Evolutionary conservation across 1,139 yeast species (phyloP), one percentile per base, ranked within the genome.

Genomic region (Keqinozyma sinolaborantium): DNA sequence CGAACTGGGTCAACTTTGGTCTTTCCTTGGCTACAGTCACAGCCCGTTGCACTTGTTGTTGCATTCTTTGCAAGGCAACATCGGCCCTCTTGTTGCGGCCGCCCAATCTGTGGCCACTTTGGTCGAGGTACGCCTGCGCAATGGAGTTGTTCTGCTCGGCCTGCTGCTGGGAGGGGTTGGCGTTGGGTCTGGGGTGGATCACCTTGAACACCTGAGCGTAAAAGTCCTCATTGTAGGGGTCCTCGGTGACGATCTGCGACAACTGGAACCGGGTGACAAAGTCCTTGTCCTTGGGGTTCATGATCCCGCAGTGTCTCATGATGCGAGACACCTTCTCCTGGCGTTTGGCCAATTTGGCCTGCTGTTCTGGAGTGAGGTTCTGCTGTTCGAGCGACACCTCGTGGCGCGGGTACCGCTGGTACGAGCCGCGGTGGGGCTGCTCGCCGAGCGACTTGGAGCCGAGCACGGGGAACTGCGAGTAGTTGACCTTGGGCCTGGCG

Each of bases 221-320:
- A 51, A 92, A 94, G 63, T 94, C 98, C 58, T 92, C 98, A 51
- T 87, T 88, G 58, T 85, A 87, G 8, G 98, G 98, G 57, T 94
- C 98, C 36, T 90, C 97, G 13, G 97, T 85, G 28, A 92, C 97
- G 60, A 92, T 84, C 55, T 90, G 97, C 29, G 96, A 88, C 43
- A 92, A 73, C 60, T 94, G 98, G 53, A 90, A 83, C 54, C 97
- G 76, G 30, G 96, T 86, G 32, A 92, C 92, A 51, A 87, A 88
- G 60, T 90, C 96, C 64, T 90, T 90, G 57, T 92, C 98, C 64
- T 90, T 85, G 39, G 95, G 95, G 46, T 90, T 86, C 98, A 92
- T 92, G 43, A 92, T 78, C 39, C 97, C 97, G 16, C 95, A 84
- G 61, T 83, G 85, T 51, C 78, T 81, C 58, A 85, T 73, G 46